Percentiles rank a stretch among this genome's conserved stretches.
Conservation (phyloP, 352 stramenopile genomes). For the Pythium rishiriense region DNA sequence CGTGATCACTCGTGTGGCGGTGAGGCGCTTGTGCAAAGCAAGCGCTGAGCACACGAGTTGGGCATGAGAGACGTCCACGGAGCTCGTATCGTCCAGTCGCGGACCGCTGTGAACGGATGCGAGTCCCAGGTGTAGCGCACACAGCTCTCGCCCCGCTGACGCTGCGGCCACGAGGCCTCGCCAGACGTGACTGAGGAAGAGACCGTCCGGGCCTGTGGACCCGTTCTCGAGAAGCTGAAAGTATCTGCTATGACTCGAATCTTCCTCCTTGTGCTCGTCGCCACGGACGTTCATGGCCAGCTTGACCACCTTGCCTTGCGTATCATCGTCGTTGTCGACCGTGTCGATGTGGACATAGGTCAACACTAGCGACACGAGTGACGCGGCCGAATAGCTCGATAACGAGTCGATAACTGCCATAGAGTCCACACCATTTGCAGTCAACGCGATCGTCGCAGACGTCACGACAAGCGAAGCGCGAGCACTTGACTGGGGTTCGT, state of each 20-base stretch:
- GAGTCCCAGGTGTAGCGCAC: constrained; percentile 8
- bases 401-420: constrained; percentile 2
- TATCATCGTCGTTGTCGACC: not conserved
- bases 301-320: not conserved
- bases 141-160: constrained; percentile 9
- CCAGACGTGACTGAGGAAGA: not conserved
- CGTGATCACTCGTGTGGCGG: constrained; percentile 3
- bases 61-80: not conserved
- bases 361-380: constrained; percentile 17
- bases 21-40: constrained; percentile 10
- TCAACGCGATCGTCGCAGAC: constrained; percentile 24
- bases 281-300: not conserved
- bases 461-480: constrained; percentile 23
- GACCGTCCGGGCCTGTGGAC: not conserved
- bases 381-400: not conserved
- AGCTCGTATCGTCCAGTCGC: not conserved
- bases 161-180: constrained; percentile 6
- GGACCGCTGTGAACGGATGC: not conserved
- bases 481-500: constrained; percentile 49
- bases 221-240: not conserved
- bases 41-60: constrained; percentile 11
- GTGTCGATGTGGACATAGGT: constrained; percentile 23
- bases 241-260: not conserved
- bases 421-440: not conserved
- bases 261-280: not conserved